Evolutionary conservation across 441 rosid species (phyloP), one percentile per base, ranked within the genome.

Genomic region (Populus hybrid): DNA sequence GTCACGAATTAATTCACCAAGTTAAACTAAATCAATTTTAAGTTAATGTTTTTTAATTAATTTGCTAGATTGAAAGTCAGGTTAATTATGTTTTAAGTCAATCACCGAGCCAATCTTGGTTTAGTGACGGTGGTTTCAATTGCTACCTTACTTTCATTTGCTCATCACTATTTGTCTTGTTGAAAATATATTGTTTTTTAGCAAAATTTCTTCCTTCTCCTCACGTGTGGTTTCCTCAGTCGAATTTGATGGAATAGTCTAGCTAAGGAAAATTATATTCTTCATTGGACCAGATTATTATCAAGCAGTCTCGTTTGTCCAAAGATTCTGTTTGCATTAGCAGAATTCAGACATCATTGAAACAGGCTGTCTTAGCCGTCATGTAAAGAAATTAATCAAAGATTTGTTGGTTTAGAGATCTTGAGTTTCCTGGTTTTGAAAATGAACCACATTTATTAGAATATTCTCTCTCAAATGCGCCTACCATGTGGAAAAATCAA

Each of bases 11-110:
- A 38, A 38, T 38, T 3, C 3, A 38, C 0, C 12, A 0, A 2
- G 12, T 3, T 3, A 38, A 38, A 38, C 46, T 38, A 38, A 38
- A 38, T 38, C 46, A 38, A 38, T 38, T 46, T 4, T 46, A 46
- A 46, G 5, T 12, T 50, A 16, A 14, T 14, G 0, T 46, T 46
- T 46, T 46, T 4, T 12, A 46, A 12, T 0, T 24, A 24, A 14
- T 18, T 1, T 14, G 2, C 7, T 4, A 14, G 1, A 46, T 46
- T 0, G 2, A 38, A 0, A 10, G 3, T 10, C 0, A 0, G 20
- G 2, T 46, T 4, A 0, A 46, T 4, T 0, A 46, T 4, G 0
- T 46, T 2, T 1, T 14, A 6, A 14, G 57, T 14, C 57, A 46
- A 12, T 14, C 6, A 46, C 20, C 0, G 6, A 14, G 57, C 6